Evolutionary conservation across 1,139 yeast species (phyloP), one percentile per base, ranked within the genome.

Genomic region (Magnusiomyces suaveolens): DNA sequence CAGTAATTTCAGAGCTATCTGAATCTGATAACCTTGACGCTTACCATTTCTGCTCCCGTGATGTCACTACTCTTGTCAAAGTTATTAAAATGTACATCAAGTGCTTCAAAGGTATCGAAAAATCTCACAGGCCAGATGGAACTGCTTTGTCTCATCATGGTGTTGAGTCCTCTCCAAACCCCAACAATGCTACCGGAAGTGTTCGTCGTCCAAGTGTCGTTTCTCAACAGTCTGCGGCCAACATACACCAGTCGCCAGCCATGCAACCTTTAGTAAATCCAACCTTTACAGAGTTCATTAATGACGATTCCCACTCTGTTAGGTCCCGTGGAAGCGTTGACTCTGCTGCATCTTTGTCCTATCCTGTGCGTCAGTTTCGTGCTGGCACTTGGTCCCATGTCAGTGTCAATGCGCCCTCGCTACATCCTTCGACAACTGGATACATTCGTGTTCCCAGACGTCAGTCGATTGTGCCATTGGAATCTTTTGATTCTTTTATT

Each of bases 311-410:
- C 2, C n/a, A 4, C n/a, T 48, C 51, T 24, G 21, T 48, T 23
- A 24, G 44, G 23, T 48, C 51, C 6, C 43, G 51, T 2, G 43
- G 44, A 3, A 48, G 51, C 32, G 18, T 25, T 23, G 44, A 38
- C 24, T 48, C 51, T 2, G n/a, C 12, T 2, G 33, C 23, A 3
- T 48, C 50, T 4, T 25, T 47, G 8, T 47, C 54, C 18, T 64
- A 60, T 52, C 56, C 60, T 4, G 66, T 63, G 38, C 55, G 58
- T 25, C 64, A 62, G 51, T 63, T 58, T 50, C 57, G 56, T 14
- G 61, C 60, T n/a, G 65, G 64, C 23, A 53, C 55, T 25, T 64
- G 66, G 64, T 41, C 56, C 2, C 59, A 60, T 33, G 58, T 62
- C 16, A 54, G 44, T 29, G 47, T 51, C 10, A 43, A 38, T 26